Conservation (phyloP, 2,329 filamentous ascomycete genomes). For the Chrysoporthe deuterocubensis region DNA sequence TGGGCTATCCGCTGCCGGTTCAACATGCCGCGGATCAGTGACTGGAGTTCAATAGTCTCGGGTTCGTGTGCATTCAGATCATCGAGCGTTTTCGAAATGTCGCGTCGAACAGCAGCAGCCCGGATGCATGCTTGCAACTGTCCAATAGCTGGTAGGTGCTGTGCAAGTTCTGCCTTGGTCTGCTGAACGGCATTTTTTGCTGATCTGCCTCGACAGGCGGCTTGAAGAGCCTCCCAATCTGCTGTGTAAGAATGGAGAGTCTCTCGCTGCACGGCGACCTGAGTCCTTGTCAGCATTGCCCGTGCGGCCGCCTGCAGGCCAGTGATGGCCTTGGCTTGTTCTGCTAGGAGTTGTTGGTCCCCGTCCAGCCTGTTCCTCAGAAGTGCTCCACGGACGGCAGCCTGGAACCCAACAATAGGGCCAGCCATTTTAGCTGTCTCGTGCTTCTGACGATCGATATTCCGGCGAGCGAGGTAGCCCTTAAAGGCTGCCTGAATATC, state of each 20-base stretch:
- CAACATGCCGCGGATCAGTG: conserved; percentile 64
- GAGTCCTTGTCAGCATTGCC: conserved; percentile 62
- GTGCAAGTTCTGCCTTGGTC: conserved; percentile 53
- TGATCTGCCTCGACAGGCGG: conserved; percentile 51
- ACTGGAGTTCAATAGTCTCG: conserved; percentile 58
- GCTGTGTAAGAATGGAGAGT: conserved; percentile 54
- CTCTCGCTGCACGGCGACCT: conserved; percentile 55
- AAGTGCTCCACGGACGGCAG: conserved; percentile 66
- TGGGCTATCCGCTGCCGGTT: conserved; percentile 53
- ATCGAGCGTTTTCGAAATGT: conserved; percentile 53
- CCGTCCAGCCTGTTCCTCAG: conserved; percentile 60
- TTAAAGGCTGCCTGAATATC: conserved; percentile 69
- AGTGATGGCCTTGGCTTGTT: conserved; percentile 54
- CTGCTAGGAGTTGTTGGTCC: conserved; percentile 56
- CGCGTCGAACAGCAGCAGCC: conserved; percentile 57
- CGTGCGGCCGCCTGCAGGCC: conserved; percentile 69
- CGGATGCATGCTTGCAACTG: conserved; percentile 57
- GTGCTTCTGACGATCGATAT: conserved; percentile 57
- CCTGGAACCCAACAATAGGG: conserved; percentile 64
- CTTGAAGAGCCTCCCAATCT: conserved; percentile 55
- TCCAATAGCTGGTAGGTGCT: conserved; percentile 49
- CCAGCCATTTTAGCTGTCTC: conserved; percentile 57
- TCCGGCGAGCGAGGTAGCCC: conserved; percentile 67
- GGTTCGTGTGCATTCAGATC: conserved; percentile 51
- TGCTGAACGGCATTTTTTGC: conserved; percentile 49